Percentiles rank a stretch among this genome's conserved stretches.
Conservation (phyloP, 768 basidiomycete genomes). For the Tylopilus sp. region DNA sequence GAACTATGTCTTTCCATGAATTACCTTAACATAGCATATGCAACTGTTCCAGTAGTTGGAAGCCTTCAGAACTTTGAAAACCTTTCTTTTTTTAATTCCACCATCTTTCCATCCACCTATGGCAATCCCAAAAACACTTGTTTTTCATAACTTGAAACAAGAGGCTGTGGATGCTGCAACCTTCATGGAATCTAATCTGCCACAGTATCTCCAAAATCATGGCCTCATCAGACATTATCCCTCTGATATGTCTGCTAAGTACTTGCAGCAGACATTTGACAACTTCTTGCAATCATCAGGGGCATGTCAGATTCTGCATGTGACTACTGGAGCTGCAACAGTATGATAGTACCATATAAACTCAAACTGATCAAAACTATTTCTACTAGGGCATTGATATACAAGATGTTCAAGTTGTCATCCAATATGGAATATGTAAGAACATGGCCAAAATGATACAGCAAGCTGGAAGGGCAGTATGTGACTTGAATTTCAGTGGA, state of each 20-base stretch:
- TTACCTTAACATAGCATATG: neutral
- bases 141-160: neutral
- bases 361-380: neutral
- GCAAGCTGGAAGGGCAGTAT: neutral
- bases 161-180: neutral
- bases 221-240: neutral
- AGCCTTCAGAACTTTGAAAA: neutral
- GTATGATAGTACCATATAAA: too few species aligned
- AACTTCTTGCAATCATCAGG: neutral
- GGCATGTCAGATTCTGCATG: neutral
- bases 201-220: neutral
- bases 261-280: neutral
- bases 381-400: neutral
- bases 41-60: neutral
- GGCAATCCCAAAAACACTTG: neutral
- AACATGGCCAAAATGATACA: neutral
- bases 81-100: too few species aligned
- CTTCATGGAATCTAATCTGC: neutral
- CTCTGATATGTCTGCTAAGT: neutral
- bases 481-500: too few species aligned
- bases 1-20: neutral
- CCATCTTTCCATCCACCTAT: neutral
- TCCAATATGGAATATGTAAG: neutral
- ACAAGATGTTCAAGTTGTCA: neutral
- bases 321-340: neutral